phyloP scores from a whole-genome alignment of 2,329 filamentous ascomycete genomes.

The Monosporascus ibericus region DNA sequence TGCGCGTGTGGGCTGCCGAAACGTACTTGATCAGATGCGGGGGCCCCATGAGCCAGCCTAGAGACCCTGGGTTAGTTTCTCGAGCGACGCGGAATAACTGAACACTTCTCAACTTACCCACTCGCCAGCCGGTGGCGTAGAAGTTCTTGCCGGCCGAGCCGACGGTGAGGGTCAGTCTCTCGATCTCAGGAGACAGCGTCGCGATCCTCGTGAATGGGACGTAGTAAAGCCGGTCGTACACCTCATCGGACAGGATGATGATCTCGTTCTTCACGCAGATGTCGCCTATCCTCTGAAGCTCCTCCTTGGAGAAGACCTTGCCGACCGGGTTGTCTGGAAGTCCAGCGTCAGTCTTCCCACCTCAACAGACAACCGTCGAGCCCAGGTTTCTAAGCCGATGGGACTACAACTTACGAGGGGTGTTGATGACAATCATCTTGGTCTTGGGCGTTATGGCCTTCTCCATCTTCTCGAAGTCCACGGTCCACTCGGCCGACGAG shows the following conservation, averaged over 20 bases:
- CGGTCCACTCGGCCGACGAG: constrained; percentile 79
- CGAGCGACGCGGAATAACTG: neutral
- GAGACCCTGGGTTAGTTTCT: constrained; percentile 2
- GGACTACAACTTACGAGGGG: constrained; percentile 43
- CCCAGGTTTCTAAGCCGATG: neutral
- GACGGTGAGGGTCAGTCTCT: constrained; percentile 82
- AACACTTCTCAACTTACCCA: constrained; percentile 41
- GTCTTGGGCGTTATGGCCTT: constrained; percentile 77
- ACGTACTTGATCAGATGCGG: constrained; percentile 87
- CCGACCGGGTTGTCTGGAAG: constrained; percentile 83
- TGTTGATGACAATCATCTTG: constrained; percentile 93
- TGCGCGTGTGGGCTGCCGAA: constrained; percentile 85
- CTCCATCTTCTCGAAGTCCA: constrained; percentile 80
- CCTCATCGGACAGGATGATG: constrained; percentile 86
- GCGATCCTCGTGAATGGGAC: constrained; percentile 90
- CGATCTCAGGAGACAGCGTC: constrained; percentile 84
- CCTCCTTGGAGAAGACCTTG: constrained; percentile 83
- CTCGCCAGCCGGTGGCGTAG: constrained; percentile 94
- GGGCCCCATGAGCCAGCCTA: constrained; percentile 84
- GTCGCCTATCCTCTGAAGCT: constrained; percentile 78
- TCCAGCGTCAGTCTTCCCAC: neutral
- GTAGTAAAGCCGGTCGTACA: constrained; percentile 94
- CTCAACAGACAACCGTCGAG: too few relatives aligned
- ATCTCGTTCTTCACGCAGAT: constrained; percentile 90
- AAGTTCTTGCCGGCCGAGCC: constrained; percentile 98